Conservation (phyloP, 495 filamentous ascomycete species). For the Tuber magnatum region DNA sequence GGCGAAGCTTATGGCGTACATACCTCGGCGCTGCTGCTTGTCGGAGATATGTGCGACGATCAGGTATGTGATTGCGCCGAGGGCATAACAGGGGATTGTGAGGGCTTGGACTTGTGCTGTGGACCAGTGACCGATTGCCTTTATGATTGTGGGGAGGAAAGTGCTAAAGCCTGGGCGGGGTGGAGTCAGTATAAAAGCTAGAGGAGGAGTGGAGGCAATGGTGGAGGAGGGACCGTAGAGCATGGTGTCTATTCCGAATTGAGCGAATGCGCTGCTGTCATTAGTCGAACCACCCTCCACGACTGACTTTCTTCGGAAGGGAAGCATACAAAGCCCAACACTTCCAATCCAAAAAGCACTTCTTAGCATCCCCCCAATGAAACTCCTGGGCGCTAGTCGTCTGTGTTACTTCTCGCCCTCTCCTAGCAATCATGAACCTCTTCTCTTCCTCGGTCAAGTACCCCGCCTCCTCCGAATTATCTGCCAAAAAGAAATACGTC, state of each 20-base stretch:
- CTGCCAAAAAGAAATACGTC: slow-evolving; percentile 58
- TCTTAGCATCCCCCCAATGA: slow-evolving; percentile 47
- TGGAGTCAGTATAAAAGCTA: background rate
- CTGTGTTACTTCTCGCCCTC: slow-evolving; percentile 50
- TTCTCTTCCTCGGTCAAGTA: slow-evolving; percentile 59
- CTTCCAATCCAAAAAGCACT: slow-evolving; percentile 56
- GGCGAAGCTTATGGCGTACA: slow-evolving; percentile 55
- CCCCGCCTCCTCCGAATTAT: slow-evolving; percentile 56
- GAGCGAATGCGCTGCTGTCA: slow-evolving; percentile 44
- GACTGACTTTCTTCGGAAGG: background rate
- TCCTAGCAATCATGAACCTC: slow-evolving; percentile 45
- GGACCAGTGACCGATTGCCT: slow-evolving; percentile 57
- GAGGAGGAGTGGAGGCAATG: background rate
- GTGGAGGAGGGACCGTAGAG: slow-evolving; percentile 51
- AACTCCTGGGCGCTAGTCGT: slow-evolving; percentile 58
- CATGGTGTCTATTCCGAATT: slow-evolving; percentile 66
- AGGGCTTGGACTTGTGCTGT: slow-evolving; percentile 60
- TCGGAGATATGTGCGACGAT: slow-evolving; percentile 56
- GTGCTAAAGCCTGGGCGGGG: slow-evolving; percentile 56
- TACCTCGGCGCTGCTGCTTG: slow-evolving; percentile 52
- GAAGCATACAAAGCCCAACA: slow-evolving; percentile 53
- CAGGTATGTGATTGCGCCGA: slow-evolving; percentile 62
- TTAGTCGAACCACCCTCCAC: background rate
- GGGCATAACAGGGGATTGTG: slow-evolving; percentile 69
- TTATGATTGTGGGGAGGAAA: slow-evolving; percentile 73